A percentile compares a stretch with the other conserved stretches of the same genome.
These are phyloP conservation scores for Trichoderma polysporum DNA, from an alignment of 2,329 filamentous ascomycete genomes.

Conservation along the genomic window DNA sequence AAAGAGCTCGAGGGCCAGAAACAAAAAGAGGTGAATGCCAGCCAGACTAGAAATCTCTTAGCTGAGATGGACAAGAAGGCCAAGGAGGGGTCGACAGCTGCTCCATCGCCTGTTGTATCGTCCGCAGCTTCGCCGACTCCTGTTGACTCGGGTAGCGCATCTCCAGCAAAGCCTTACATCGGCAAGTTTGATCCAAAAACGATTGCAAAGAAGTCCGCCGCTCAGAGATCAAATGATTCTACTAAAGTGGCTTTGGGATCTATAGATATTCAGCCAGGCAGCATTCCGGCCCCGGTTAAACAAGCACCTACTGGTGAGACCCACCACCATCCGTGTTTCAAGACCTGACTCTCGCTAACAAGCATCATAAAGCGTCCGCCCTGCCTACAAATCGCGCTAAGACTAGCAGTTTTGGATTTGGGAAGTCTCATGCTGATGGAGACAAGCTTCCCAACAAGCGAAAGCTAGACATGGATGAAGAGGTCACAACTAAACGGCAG, in stretches of 20 bases:
- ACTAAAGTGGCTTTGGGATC: slow-evolving; percentile 50
- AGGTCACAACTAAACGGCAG: slow-evolving; percentile 82
- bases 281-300: slow-evolving; percentile 34
- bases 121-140: slow-evolving; percentile 52
- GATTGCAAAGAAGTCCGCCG: slow-evolving; percentile 75
- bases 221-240: slow-evolving; percentile 55
- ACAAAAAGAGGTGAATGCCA: slow-evolving; percentile 65
- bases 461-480: slow-evolving; percentile 82
- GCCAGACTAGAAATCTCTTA: slow-evolving; percentile 64
- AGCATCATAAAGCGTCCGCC: slow-evolving; percentile 44
- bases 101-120: slow-evolving; percentile 51
- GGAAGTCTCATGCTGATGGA: slow-evolving; percentile 62
- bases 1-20: slow-evolving; percentile 74
- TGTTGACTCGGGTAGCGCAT: slow-evolving; percentile 42
- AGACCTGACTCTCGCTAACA: slow-evolving; percentile 28
- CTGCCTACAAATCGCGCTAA: slow-evolving; percentile 69
- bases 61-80: slow-evolving; percentile 73
- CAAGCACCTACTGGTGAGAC: slow-evolving; percentile 38
- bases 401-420: slow-evolving; percentile 80
- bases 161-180: slow-evolving; percentile 61
- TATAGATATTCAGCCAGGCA: slow-evolving; percentile 43
- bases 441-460: slow-evolving; percentile 69
- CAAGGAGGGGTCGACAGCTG: slow-evolving; percentile 44
- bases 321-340: not conserved
- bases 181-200: slow-evolving; percentile 87